Evolutionary conservation across 2,329 filamentous ascomycete genomes (phyloP).

Genomic region (Cytospora schulzeri): DNA sequence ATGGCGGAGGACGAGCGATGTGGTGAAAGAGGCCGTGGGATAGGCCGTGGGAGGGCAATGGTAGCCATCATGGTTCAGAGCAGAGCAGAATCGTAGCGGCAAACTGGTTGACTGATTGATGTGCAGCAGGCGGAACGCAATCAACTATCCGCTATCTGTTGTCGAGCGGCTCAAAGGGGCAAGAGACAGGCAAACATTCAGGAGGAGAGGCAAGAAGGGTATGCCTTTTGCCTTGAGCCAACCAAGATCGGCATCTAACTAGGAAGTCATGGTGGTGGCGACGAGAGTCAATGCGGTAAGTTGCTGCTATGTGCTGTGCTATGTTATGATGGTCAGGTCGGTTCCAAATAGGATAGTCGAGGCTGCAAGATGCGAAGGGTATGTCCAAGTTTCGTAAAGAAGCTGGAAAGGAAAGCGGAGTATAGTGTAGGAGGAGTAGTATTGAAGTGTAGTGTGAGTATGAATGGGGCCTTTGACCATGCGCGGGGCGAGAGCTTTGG

Average conservation of each 20-base stretch:
- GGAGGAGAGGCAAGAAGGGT: not conserved
- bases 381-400: conserved; percentile 8
- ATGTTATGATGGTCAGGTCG: no score
- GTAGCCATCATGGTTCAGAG: conserved; percentile 50
- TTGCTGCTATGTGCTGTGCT: no score
- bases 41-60: conserved; percentile 49
- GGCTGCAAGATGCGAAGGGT: no score
- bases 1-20: conserved; percentile 39
- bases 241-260: not conserved
- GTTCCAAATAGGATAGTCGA: no score
- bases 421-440: not conserved
- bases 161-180: not conserved
- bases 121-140: not conserved
- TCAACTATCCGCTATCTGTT: not conserved
- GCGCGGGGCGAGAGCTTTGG: not conserved
- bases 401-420: conserved; percentile 7
- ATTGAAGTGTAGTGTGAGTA: not conserved
- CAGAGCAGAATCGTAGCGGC: not conserved
- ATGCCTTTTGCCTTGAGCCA: not conserved
- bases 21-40: conserved; percentile 31
- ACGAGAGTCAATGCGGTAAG: not conserved
- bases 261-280: not conserved
- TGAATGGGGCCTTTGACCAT: not conserved
- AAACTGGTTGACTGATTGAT: not conserved
- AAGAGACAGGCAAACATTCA: not conserved